A percentile compares a stretch with the other conserved stretches of the same genome.
Evolutionary conservation across 495 filamentous ascomycete genomes (phyloP).

Genomic region (Articulospora tetracladia): DNA sequence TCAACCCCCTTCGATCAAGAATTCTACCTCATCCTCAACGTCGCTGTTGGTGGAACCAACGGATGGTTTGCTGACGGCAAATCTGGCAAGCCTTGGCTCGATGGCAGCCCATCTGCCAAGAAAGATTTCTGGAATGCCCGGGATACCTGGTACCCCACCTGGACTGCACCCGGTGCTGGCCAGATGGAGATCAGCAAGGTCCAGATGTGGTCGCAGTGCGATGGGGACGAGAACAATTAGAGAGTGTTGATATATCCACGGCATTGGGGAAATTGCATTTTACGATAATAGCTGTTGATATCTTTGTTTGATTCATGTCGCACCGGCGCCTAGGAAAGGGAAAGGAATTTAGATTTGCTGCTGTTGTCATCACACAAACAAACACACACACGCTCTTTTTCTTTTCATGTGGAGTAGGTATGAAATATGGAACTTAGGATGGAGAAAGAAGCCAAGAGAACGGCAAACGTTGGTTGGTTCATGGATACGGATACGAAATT

Average conservation of each 20-base stretch:
- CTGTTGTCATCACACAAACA: not conserved
- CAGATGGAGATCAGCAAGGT: conserved; percentile 71
- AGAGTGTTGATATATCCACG: not conserved
- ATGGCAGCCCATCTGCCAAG: conserved; percentile 56
- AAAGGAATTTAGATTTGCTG: conserved; percentile 4
- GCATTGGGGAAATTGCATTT: not conserved
- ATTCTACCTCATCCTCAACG: conserved; percentile 79
- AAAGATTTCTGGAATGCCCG: conserved; percentile 71
- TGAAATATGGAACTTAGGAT: not conserved
- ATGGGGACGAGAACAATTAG: conserved; percentile 40
- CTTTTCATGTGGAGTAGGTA: not conserved
- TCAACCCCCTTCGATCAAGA: conserved; percentile 76
- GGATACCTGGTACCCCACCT: conserved; percentile 70
- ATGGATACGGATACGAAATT: no score
- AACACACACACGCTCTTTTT: not conserved
- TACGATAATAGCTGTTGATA: conserved; percentile 11
- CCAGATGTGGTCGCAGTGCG: conserved; percentile 75
- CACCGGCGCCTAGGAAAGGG: conserved; percentile 5
- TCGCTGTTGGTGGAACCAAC: conserved; percentile 80
- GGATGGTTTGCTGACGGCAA: conserved; percentile 76
- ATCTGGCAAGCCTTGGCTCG: conserved; percentile 76
- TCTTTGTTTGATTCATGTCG: not conserved
- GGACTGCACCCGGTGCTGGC: conserved; percentile 51
- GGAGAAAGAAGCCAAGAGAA: no score
- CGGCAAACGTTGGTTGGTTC: not conserved